Base-by-base conservation (phyloP, 441 rosid genomes). In the Populus hybrid region DNA sequence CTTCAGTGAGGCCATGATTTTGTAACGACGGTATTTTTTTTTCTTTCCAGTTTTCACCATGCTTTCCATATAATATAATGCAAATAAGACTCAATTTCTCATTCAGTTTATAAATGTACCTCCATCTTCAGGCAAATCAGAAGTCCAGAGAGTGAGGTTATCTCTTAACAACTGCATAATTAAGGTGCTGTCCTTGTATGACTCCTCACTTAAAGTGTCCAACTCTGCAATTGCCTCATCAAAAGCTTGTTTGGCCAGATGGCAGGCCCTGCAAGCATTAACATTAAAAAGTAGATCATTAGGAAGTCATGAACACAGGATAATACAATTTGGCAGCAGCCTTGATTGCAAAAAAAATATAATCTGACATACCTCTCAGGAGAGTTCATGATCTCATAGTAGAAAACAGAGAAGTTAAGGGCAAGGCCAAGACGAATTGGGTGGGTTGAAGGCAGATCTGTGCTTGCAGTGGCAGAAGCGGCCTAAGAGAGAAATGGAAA, bases 361-460 rank as follows among this genome's bases (percentile, higher is more conserved):
- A n/a, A 12, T 26, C 34, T 1, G 8, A 65, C 68, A 71, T 63
- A 89, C 99, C 98, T 94, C 83, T 95, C 98, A 50, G 98, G 98
- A 78, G 99, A 96, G 83, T 94, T 96, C 98, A 96, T 90, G 77
- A 96, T 96, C 92, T 94, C 99, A 77, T 96, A 94, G 84, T 94
- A 93, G 84, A 96, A 96, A 34, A 96, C 98, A 76, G 97, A 96
- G 87, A 96, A 96, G 92, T 96, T 96, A 66, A 96, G 98, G 26
- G 99, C 98, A 78, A 96, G 98, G 70, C 99, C 99, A 38, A 96
- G 98, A 46, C 99, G 97, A 78, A 96, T 96, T n/a, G 99, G 99
- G 78, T 96, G 99, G 24, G 99, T 96, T 24, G 99, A 93, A 74
- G 99, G 92, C 75, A 96, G 94, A 70, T 96, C 98, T 35, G 91